phyloP scores from a whole-genome alignment of 2,329 filamentous ascomycete species.

The Neonectria magnoliae region DNA sequence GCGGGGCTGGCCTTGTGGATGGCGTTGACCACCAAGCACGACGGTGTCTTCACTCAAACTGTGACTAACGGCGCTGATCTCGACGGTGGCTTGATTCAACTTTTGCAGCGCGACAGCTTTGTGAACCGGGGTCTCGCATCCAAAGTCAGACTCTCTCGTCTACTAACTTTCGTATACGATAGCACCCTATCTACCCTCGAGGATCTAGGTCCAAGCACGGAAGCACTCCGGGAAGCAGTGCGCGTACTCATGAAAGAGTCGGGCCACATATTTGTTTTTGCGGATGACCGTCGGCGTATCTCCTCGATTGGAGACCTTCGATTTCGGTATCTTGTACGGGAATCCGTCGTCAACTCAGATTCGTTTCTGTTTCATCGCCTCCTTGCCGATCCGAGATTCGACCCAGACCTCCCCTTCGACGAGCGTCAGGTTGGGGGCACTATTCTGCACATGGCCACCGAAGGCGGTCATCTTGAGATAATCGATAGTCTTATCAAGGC shows the following conservation, averaged over 20 bases:
- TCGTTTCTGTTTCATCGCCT: slow-evolving; percentile 41
- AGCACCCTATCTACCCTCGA: slow-evolving; percentile 26
- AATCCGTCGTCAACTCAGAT: slow-evolving; percentile 42
- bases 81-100: slow-evolving; percentile 29
- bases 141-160: slow-evolving; percentile 28
- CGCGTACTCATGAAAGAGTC: slow-evolving; percentile 27
- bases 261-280: slow-evolving; percentile 28
- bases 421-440: slow-evolving; percentile 33
- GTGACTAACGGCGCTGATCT: slow-evolving; percentile 27
- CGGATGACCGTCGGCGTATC: slow-evolving; percentile 13
- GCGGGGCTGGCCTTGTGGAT: slow-evolving; percentile 42
- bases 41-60: slow-evolving; percentile 38
- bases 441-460: slow-evolving; percentile 47
- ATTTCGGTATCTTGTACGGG: slow-evolving; percentile 37
- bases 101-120: slow-evolving; percentile 29
- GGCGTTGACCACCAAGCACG: slow-evolving; percentile 36
- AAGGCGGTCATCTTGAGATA: slow-evolving; percentile 37
- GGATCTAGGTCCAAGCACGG: slow-evolving; percentile 4
- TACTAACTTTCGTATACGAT: slow-evolving; percentile 41
- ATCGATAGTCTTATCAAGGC: slow-evolving; percentile 43
- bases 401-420: slow-evolving; percentile 39
- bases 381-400: slow-evolving; percentile 43
- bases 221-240: slow-evolving; percentile 25
- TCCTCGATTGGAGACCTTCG: slow-evolving; percentile 25
- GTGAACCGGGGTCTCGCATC: slow-evolving; percentile 20